Base-by-base conservation (phyloP, 2,329 filamentous ascomycete genomes). In the Aschersonia sp. region DNA sequence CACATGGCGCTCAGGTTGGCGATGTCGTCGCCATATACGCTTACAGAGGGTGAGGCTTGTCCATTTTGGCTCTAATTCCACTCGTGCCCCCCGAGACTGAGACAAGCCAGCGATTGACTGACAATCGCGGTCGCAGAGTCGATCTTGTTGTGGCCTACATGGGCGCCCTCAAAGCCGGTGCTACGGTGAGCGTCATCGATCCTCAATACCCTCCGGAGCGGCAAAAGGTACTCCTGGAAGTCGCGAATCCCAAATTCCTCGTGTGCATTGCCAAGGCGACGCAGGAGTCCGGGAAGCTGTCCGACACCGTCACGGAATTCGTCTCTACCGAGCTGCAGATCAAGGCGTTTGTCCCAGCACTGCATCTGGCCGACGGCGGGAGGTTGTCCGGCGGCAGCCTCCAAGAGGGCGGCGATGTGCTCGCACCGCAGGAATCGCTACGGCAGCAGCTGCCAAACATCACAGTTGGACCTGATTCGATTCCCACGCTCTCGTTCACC, bases 381-480 rank as follows among this genome's bases (percentile, higher is more conserved):
- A 63, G 65, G 22, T 69, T 95, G 1, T 58, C 70, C n/a, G 89
- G 89, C 50, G 87, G 87, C 35, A 62, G 71, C 6, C 22, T 22
- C 22, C 58, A 74, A 5, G 68, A 80, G 48, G 84, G 79, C 31
- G 67, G 74, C 49, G 88, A 95, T 56, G 72, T 84, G 30, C 74
- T 95, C 48, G 66, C 73, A 10, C 59, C 65, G 31, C 67, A 73
- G 45, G 59, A 66, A 44, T 22, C 22, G 61, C 71, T 54, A 79
- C 76, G 58, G 67, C 67, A 69, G 7, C 63, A 76, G 45, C 68
- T 77, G 12, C 83, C 87, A 1, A 79, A 79, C 46, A 81, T 94
- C 4, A 59, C 87, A 5, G 84, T 97, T 10, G 90, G 90, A 0
- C 90, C 90, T 0, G 90, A 97, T 62, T 87, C 83, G 12, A 83